Conservation (phyloP, 1,284 basidiomycete genomes). For the Tranzscheliella williamsii region DNA sequence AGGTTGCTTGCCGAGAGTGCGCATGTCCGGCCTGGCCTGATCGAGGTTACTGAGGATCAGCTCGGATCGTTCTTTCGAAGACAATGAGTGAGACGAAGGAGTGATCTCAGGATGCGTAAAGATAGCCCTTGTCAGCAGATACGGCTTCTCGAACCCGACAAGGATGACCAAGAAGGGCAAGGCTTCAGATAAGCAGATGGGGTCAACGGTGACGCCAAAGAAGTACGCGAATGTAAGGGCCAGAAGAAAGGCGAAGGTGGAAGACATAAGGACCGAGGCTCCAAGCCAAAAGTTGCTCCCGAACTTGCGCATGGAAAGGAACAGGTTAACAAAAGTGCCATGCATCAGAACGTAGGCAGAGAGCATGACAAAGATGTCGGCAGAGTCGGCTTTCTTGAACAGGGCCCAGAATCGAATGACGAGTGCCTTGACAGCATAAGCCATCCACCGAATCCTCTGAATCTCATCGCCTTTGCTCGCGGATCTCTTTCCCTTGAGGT, state of each 20-base stretch:
- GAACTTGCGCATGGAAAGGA: conserved; percentile 60
- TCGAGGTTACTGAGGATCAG: conserved; percentile 35
- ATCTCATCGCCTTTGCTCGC: conserved; percentile 42
- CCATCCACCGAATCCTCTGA: conserved; percentile 49
- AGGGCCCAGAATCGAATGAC: conserved; percentile 57
- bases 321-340: conserved; percentile 79
- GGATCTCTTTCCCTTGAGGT: conserved; percentile 34
- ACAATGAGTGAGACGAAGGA: conserved; percentile 50
- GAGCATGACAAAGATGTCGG: conserved; percentile 94
- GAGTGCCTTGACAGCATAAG: conserved; percentile 51
- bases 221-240: conserved; percentile 82
- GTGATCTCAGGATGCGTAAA: conserved; percentile 79
- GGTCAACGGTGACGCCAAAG: conserved; percentile 84
- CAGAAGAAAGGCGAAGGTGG: conserved; percentile 84
- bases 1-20: conserved; percentile 20
- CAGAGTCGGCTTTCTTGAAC: conserved; percentile 79
- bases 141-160: conserved; percentile 96
- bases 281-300: conserved; percentile 64
- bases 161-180: conserved; percentile 97
- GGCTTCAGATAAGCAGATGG: conserved; percentile 88
- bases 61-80: conserved; percentile 22
- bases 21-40: conserved; percentile 27
- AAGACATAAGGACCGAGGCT: conserved; percentile 79
- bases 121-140: conserved; percentile 84
- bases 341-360: conserved; percentile 96